Evolutionary conservation across 495 filamentous ascomycete species (phyloP), one percentile per base, ranked within the genome.

Genomic region (Choiromyces venosus): DNA sequence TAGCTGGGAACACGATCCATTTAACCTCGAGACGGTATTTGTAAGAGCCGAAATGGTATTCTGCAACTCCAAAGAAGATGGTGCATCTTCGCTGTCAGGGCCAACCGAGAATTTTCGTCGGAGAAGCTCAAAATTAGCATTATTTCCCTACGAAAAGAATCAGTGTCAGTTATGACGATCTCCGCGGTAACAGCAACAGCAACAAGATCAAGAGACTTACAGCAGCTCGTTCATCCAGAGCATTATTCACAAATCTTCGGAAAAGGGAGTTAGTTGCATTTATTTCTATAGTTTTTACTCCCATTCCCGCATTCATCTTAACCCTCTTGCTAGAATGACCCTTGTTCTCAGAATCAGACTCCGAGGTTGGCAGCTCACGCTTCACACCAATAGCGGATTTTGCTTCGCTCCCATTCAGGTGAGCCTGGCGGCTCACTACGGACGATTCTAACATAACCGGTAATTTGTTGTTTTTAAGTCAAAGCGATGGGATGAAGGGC

Each of bases 1-100:
- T 40, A 99, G 83, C 2, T 89, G 88, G 29, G 88, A 87, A 83
- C 92, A 97, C 66, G 87, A 87, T 76, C 87, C 89, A 74, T 90
- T 86, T 37, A 99, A 84, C 35, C 88, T 82, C 35, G 90, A 89
- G 10, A 91, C 87, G 73, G 90, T 90, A 66, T 87, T 88, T n/a
- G 91, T 87, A 68, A 98, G 86, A 36, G 91, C 93, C 7, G 37
- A 74, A 38, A 81, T 67, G 10, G 79, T 81, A 76, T 77, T 81
- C 66, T 78, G 76, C n/a, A 81, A 73, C 65, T 81, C 80, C 36
- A 73, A 35, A n/a, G 74, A 77, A 42, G 71, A 70, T 61, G 79
- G 76, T 66, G 79, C 73, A 7, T 64, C 64, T 52, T 74, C 70
- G 8, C 72, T 66, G n/a, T 52, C 73, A 9, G 79, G 80, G 25